phyloP scores from a whole-genome alignment of 2,329 filamentous ascomycete species.

The Pseudogymnoascus sp. region DNA sequence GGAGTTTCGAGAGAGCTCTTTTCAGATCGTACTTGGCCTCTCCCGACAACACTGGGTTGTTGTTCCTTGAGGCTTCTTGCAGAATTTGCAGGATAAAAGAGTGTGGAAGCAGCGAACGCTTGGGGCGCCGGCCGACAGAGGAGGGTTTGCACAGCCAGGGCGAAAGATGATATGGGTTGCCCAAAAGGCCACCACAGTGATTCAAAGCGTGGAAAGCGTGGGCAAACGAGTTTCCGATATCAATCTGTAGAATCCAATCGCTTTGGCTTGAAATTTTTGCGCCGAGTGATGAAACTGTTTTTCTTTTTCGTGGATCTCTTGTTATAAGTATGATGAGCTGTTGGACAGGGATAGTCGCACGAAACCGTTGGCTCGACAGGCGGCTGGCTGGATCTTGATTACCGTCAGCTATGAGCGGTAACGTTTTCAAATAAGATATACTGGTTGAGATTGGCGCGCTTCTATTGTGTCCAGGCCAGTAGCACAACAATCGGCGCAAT shows the following conservation, averaged over 20 bases:
- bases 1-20: constrained; percentile 12
- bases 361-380: neutral
- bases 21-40: constrained; percentile 17
- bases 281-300: neutral
- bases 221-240: neutral
- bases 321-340: constrained; percentile 9
- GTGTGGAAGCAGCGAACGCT: constrained; percentile 11
- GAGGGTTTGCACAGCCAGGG: constrained; percentile 34
- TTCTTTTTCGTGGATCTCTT: neutral
- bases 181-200: neutral
- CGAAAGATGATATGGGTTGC: constrained; percentile 20
- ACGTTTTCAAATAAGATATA: neutral
- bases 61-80: constrained; percentile 14
- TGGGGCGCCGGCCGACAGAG: constrained; percentile 25
- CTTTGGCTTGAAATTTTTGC: neutral
- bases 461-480: constrained; percentile 2
- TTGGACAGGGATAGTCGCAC: neutral
- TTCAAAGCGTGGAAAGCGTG: neutral
- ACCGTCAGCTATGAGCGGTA: neutral
- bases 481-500: constrained; percentile 4
- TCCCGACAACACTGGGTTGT: constrained; percentile 18
- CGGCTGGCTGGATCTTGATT: constrained; percentile 4
- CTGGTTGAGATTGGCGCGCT: neutral
- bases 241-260: neutral
- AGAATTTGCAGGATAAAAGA: constrained; percentile 12